Base-by-base conservation (phyloP, 331 rosid species). In the Stylosanthes scabra region DNA sequence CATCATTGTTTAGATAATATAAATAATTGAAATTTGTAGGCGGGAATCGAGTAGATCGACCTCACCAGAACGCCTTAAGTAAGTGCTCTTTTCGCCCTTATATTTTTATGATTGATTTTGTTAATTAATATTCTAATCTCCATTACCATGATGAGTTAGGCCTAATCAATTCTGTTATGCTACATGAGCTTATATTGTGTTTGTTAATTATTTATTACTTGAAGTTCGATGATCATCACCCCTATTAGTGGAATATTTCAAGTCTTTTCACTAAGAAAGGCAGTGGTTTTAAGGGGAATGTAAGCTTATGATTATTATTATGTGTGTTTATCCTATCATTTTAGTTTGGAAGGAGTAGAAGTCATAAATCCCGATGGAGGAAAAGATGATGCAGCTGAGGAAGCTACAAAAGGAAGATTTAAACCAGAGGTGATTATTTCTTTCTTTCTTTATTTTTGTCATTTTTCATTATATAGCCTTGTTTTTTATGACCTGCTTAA, bases 361-460 rank as follows among this genome's bases (percentile, higher is more conserved):
- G 92, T 91, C 47, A 91, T 91, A 73, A 88, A 88, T 81, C 94
- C 92, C 2, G 97, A 88, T 16, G 94, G 94, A 70, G 92, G 97
- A 28, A 80, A 88, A 81, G 94, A 88, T 47, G 97, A 91, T 49
- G 94, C 89, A 20, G 94, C 81, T 57, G 92, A 86, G 83, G 94
- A 91, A 82, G 92, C 92, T 75, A 83, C 83, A 11, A 87, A 80
- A 78, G 97, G 94, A 86, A 88, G 97, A 87, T 91, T 94, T 94
- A 88, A 83, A 67, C 82, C 82, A 64, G 97, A 88, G 92, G 97
- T 91, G 58, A 27, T 46, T 67, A 47, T 58, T 73, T 40, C 2
- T 41, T 63, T 42, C 3, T n/a, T n/a, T 3, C 29, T 74, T 7
- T 20, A 11, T 46, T 39, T 46, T 20, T 74, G 25, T 50, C 11